A percentile compares a stretch with the other conserved stretches of the same genome.
These are phyloP conservation scores for Aplosporella prunicola DNA, from an alignment of 2,329 filamentous ascomycete species.

Conservation along the genomic window DNA sequence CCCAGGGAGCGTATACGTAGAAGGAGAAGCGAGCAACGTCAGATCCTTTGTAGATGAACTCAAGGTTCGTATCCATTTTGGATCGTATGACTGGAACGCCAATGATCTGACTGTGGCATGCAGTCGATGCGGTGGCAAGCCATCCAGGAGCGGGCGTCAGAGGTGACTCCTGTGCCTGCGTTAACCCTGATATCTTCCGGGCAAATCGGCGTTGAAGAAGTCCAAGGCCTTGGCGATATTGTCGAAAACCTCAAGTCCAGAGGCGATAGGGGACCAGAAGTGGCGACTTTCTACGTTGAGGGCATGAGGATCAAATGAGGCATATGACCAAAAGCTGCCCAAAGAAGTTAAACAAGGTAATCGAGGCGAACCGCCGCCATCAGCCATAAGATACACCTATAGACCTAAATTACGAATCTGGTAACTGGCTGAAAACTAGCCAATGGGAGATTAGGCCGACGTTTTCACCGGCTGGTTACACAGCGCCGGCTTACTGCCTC, in stretches of 20 bases:
- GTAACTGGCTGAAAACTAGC: no score
- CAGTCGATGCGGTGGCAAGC: constrained; percentile 11
- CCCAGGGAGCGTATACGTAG: constrained; percentile 8
- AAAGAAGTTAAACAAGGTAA: no score
- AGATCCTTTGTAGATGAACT: constrained; percentile 9
- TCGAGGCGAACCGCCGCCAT: no score
- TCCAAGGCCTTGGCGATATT: constrained; percentile 8
- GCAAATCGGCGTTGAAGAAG: constrained; percentile 1
- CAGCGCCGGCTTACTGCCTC: no score
- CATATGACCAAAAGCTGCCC: no score
- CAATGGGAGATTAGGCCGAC: no score
- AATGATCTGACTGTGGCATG: background rate
- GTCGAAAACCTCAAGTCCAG: constrained; percentile 2
- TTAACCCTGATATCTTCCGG: background rate
- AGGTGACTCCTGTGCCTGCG: background rate
- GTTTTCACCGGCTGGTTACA: no score
- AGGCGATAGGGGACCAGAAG: background rate
- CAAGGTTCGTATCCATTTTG: constrained; percentile 1
- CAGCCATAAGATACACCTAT: no score
- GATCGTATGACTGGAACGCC: background rate
- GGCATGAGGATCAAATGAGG: constrained; percentile 9
- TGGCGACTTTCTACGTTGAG: constrained; percentile 7
- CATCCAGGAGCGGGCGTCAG: constrained; percentile 6
- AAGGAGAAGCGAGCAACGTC: constrained; percentile 5
- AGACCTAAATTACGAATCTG: no score